Percentiles rank a stretch among this genome's conserved stretches.
phyloP scores from a whole-genome alignment of 345 rosid species.

The Bretschneidera sinensis region DNA sequence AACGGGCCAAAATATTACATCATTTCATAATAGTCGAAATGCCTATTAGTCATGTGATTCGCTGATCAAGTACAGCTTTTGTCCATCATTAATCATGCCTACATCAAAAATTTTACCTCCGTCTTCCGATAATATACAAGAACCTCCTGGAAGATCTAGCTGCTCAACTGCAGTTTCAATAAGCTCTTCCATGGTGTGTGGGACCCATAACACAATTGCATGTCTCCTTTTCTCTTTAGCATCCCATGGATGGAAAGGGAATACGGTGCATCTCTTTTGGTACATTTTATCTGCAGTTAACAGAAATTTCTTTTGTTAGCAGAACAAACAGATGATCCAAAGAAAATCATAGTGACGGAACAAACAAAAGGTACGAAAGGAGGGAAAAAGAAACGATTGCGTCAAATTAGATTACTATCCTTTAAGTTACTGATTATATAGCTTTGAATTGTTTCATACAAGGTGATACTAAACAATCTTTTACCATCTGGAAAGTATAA shows the following conservation, averaged over 20 bases:
- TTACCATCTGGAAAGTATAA: no score
- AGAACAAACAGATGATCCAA: background rate
- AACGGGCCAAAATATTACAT: background rate
- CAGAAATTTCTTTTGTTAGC: conserved; percentile 1
- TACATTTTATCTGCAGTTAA: conserved; percentile 35
- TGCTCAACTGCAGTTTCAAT: conserved; percentile 42
- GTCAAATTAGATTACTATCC: background rate
- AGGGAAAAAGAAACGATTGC: no score
- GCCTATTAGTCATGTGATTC: conserved; percentile 20
- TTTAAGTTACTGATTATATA: no score
- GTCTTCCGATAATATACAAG: conserved; percentile 57
- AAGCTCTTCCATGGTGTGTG: conserved; percentile 50
- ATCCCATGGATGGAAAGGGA: conserved; percentile 63
- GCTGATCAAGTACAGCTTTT: conserved; percentile 57
- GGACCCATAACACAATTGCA: conserved; percentile 76
- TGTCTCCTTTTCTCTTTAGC: conserved; percentile 37
- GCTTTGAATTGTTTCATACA: no score
- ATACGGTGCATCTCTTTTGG: conserved; percentile 64
- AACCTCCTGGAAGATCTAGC: conserved; percentile 33
- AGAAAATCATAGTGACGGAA: background rate
- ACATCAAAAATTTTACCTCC: conserved; percentile 62
- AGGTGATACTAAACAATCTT: no score
- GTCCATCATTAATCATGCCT: conserved; percentile 65
- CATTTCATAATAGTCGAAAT: background rate
- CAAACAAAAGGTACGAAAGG: no score